Evolutionary conservation across 176 grass and related monocot genomes (phyloP), one percentile per base, ranked within the genome.

Genomic region (Carex littledalei): DNA sequence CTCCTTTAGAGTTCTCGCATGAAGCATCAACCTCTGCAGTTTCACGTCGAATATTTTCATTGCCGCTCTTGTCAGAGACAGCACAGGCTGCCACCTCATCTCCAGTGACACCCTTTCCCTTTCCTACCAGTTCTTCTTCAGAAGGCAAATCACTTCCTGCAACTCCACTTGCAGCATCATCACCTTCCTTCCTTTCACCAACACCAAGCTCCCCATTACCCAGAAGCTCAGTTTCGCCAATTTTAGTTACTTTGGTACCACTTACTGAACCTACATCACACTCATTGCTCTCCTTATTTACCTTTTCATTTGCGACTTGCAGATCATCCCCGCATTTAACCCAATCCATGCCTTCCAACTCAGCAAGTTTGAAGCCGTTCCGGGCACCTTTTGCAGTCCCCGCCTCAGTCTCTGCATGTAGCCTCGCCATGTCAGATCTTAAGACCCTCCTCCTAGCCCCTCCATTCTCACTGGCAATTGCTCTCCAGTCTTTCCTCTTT

Each of bases 401-500:
- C 3, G 49, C 68, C 20, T 87, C 89, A 78, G 71, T 53, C 50
- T 91, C 86, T 43, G 85, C 86, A 22, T 39, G 81, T 64, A 49
- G 62, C 62, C 83, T 91, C 43, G 81, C 31, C 59, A 86, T 63
- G 63, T 84, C 78, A 0, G 93, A 94, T 52, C 93, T 85, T 35
- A 94, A 60, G 22, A 90, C 47, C 78, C 90, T 94, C 84, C 88
- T 94, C 17, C 86, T 78, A 5, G 22, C 71, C 2, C 47, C 17
- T 31, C 89, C 84, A 16, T 87, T 84, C 59, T 89, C 89, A 50
- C 68, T 86, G 6, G n/a, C 58, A 62, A 83, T 78, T 88, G 26
- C 79, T 76, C 84, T 91, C 63, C 41, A 63, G 49, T 86, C 88
- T 67, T 91, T 97, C 72, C 94, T 91, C 61, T 90, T 90, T 81